Conservation (phyloP, 2,329 filamentous ascomycete genomes). For the Polytolypa hystricis region DNA sequence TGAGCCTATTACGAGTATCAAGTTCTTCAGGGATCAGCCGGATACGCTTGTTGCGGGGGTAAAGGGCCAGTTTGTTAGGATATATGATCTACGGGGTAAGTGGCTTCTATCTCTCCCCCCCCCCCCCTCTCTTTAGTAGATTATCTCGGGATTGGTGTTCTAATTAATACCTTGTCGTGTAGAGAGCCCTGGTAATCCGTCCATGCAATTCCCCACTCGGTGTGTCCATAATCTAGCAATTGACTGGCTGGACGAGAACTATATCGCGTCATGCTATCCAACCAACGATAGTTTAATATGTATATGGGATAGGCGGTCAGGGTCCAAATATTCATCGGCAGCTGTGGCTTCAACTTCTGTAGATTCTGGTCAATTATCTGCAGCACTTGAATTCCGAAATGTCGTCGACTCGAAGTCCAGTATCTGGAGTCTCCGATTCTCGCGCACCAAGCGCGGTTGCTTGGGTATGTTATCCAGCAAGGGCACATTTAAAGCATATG, state of each 20-base stretch:
- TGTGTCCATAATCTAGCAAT: constrained; percentile 55
- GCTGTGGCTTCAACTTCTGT: constrained; percentile 21
- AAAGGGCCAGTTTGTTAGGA: constrained; percentile 47
- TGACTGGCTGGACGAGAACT: constrained; percentile 54
- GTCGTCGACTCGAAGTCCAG: constrained; percentile 41
- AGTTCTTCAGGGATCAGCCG: constrained; percentile 51
- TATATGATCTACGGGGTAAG: constrained; percentile 52
- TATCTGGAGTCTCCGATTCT: constrained; percentile 54
- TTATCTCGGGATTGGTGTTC: constrained; percentile 4
- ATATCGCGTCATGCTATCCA: constrained; percentile 48
- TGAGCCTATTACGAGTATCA: constrained; percentile 52
- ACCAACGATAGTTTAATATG: constrained; percentile 47
- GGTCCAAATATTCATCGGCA: constrained; percentile 26
- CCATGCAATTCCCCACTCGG: constrained; percentile 42
- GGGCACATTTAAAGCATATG: constrained; percentile 47
- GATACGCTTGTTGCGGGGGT: constrained; percentile 52
- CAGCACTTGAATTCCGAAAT: constrained; percentile 48
- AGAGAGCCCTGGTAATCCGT: constrained; percentile 30
- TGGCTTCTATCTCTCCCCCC: constrained; percentile 8
- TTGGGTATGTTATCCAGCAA: constrained; percentile 49
- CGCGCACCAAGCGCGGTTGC: constrained; percentile 45
- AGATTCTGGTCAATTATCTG: constrained; percentile 29
- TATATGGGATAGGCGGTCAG: constrained; percentile 51
- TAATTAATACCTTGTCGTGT: constrained; percentile 6
- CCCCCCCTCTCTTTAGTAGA: constrained; percentile 2